Evolutionary conservation across 2,329 filamentous ascomycete genomes (phyloP).

Genomic region (Bipolaris zeicola): DNA sequence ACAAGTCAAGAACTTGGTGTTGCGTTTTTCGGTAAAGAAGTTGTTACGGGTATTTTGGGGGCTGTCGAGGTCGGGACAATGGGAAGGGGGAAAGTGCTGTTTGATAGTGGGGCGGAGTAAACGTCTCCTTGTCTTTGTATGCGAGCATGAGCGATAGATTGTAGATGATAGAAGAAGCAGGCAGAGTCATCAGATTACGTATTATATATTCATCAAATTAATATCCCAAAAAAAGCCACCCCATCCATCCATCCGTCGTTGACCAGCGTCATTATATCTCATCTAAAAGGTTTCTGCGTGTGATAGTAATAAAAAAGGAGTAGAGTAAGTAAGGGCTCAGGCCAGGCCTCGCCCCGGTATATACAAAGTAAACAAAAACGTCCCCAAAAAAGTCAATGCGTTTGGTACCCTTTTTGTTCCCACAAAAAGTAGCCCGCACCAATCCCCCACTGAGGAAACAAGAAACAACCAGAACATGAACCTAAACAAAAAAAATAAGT

Average conservation of each 20-base stretch:
- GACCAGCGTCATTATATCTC: no score
- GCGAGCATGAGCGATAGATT: no score
- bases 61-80: slow-evolving; percentile 33
- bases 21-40: slow-evolving; percentile 54
- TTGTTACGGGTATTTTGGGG: slow-evolving; percentile 44
- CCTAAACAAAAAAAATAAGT: background rate
- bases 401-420: background rate
- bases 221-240: no score
- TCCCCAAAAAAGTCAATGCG: background rate
- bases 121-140: background rate
- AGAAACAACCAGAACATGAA: background rate
- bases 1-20: slow-evolving; percentile 85
- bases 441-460: background rate
- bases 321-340: no score
- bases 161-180: no score
- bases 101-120: slow-evolving; percentile 14
- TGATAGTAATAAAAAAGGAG: no score
- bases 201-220: no score
- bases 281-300: no score
- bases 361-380: background rate
- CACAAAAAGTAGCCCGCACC: background rate
- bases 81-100: slow-evolving; percentile 33
- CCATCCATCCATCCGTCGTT: no score
- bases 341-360: no score
- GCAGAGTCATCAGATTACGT: background rate